Base-by-base conservation (phyloP, 345 rosid genomes). In the Dovyalis caffra region DNA sequence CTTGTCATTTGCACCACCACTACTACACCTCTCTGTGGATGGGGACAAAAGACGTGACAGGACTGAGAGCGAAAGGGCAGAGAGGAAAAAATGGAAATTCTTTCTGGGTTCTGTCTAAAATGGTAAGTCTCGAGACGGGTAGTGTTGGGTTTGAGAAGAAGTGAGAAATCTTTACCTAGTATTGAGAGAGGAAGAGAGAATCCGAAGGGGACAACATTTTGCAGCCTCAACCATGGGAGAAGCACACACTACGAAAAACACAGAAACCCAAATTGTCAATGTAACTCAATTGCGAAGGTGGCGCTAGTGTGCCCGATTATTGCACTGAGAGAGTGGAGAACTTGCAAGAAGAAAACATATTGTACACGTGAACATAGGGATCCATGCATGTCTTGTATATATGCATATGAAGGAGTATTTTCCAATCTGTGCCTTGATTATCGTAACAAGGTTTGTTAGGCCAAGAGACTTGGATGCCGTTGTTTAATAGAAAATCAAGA, bases 191-290 rank as follows among this genome's bases (percentile, higher is more conserved):
- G 15, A 2, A 37, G 16, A 38, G 29, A 28, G 63, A 34, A 33
- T 35, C 69, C 26, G 10, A 11, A 61, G 10, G 7, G 6, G 18
- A n/a, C 43, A 35, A 26, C 62, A 16, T 15, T 4, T 26, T 45
- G 74, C 49, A 43, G 68, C 66, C 58, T 6, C 43, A 67, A 40
- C 56, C 57, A 67, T 57, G 45, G 40, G 18, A 68, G 20, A 28
- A 38, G 78, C 78, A 75, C 78, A 40, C 78, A 43, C 35, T 68
- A 60, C 73, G 1, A 75, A 51, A 47, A 69, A 34, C 79, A 68
- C 79, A 49, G 16, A 45, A n/a, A 62, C 74, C 78, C 69, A 34
- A 51, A 76, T 69, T 62, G 56, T 69, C 70, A n/a, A 16, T 7
- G 1, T 38, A 25, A 56, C 43, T 18, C 18, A 7, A 35, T 8